Base-by-base conservation (phyloP, 345 rosid species). In the Pelargonium nanum region DNA sequence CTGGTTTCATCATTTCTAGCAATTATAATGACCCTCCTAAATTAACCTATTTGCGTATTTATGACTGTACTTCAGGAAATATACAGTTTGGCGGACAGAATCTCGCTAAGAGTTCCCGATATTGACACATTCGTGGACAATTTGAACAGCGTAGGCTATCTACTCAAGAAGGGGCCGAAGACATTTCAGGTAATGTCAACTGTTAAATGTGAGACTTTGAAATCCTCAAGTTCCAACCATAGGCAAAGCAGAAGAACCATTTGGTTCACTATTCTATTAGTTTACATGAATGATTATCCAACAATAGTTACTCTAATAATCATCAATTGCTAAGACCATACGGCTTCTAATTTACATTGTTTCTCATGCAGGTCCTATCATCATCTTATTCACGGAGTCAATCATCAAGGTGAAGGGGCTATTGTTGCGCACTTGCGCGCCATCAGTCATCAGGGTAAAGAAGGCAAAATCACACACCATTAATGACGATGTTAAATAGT, bases 81-180 rank as follows among this genome's bases (percentile, higher is more conserved):
- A 67, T 93, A 87, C 73, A 83, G 97, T 81, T 77, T 89, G 75
- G 92, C 99, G 5, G 96, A 89, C 63, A 81, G 90, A 69, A 89
- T 93, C 26, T 82, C 83, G 64, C 73, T 93, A 64, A 74, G 87
- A 81, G 97, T 93, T 76, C 95, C 97, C 12, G 96, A 89, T 64
- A 76, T 89, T 5, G 95, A 93, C 67, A 73, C 84, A 22, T 87
- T 93, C 64, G 80, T 87, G 23, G 96, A 93, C 53, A 93, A 93
- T 80, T 78, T 93, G 59, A 93, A 89, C 75, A 83, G 66, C 62
- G 97, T 75, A n/a, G 97, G 97, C 40, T 89, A 79, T 71, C 74
- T 84, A 61, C 87, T 89, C 40, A 93, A 89, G 81, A 93, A 93
- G 66, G 99, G 97, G 25, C 89, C 99, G 22, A 89, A 78, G 75